Evolutionary conservation across 1,284 basidiomycete genomes (phyloP), one percentile per base, ranked within the genome.

Genomic region (Pseudozyma sp.): DNA sequence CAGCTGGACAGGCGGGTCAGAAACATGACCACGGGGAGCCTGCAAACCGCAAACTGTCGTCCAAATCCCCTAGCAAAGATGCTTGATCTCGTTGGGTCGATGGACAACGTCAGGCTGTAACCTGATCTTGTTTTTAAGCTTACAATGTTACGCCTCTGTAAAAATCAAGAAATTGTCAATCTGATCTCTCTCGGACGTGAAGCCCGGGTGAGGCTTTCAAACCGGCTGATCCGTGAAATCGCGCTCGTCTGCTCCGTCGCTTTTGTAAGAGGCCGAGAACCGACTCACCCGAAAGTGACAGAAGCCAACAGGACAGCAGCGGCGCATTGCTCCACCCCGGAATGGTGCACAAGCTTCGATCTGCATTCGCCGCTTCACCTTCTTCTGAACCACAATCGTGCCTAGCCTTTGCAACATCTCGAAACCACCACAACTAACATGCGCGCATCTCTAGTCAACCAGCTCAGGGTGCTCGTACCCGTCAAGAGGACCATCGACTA

Each of bases 401-500:
- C 16, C 40, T 19, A 24, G 7, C 31, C 43, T 37, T 16, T 54
- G 43, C 45, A 16, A 43, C 31, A 54, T 42, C 40, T 16, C 40
- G 40, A 2, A 37, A 14, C 35, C 24, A 42, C 40, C 37, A 51
- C 53, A 48, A 29, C 31, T 29, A 57, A 54, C 19, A 81, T 83
- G 79, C 80, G 80, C 39, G 75, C 81, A 54, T 71, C 80, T 43
- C 79, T 80, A 67, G 76, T 82, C 52, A 79, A 80, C 73, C 76
- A 81, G 67, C 77, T 83, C 35, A 67, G 81, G 52, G 79, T 83
- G 60, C 73, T 82, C 37, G 82, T 84, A 34, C 81, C 82, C 54
- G 74, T 84, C 76, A 84, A 84, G 80, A 78, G 82, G 57, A 82
- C 81, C 17, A 82, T 84, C 57, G 82, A 84, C 70, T 84, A 84